Evolutionary conservation across 2,329 filamentous ascomycete genomes (phyloP).

Genomic region (Eutypa lata): DNA sequence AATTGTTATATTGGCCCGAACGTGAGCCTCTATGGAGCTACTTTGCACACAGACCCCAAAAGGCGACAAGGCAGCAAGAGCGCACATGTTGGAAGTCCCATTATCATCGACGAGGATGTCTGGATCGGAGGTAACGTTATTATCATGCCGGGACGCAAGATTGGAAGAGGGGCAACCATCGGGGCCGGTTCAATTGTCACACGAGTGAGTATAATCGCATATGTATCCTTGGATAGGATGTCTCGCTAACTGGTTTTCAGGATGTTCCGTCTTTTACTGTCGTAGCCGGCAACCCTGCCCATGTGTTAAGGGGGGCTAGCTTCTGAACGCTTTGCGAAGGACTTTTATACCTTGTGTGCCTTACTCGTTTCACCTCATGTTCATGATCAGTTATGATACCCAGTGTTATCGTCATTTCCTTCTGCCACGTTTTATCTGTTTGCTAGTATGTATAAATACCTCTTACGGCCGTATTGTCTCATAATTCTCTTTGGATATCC

Average conservation of each 20-base stretch:
- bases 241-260: slow-evolving; percentile 27
- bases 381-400: slow-evolving; percentile 9
- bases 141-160: slow-evolving; percentile 74
- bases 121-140: slow-evolving; percentile 77
- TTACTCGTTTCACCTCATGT: slow-evolving; percentile 12
- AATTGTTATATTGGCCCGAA: slow-evolving; percentile 76
- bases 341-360: slow-evolving; percentile 7
- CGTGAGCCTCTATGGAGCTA: slow-evolving; percentile 80
- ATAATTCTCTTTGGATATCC: background rate
- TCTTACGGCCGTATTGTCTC: background rate
- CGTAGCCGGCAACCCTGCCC: slow-evolving; percentile 67
- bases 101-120: slow-evolving; percentile 81
- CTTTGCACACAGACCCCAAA: slow-evolving; percentile 69
- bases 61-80: slow-evolving; percentile 71
- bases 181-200: slow-evolving; percentile 85
- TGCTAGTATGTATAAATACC: background rate
- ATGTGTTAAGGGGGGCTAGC: slow-evolving; percentile 43
- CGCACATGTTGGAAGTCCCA: slow-evolving; percentile 64
- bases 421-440: background rate
- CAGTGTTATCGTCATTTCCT: background rate
- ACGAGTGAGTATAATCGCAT: slow-evolving; percentile 48
- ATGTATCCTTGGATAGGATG: background rate
- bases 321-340: slow-evolving; percentile 9
- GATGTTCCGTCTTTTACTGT: slow-evolving; percentile 67
- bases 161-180: slow-evolving; percentile 75